Evolutionary conservation across 257 asterid species (phyloP).

Genomic region (Echites panduratus): DNA sequence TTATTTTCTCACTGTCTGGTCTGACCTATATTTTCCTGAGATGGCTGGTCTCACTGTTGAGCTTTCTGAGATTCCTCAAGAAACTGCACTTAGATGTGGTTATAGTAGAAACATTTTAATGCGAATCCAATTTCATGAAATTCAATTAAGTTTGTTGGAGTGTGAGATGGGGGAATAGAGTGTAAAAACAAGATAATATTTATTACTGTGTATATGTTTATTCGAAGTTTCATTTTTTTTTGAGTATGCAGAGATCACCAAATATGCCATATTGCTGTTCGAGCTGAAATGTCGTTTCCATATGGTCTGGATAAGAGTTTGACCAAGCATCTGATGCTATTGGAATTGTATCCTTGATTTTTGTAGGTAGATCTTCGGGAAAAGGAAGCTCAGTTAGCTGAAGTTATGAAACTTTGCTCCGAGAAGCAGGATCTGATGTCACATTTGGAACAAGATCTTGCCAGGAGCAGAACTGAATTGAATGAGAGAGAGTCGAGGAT

Average conservation of each 20-base stretch:
- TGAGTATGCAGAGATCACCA: no score
- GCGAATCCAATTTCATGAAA: neutral
- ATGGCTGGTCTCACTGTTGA: neutral
- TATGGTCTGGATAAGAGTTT: neutral
- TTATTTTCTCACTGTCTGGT: neutral
- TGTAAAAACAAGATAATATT: neutral
- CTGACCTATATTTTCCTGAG: neutral
- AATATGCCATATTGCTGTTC: neutral
- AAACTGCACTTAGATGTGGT: neutral
- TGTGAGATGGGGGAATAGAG: neutral
- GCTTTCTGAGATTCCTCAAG: neutral
- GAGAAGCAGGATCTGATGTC: constrained; percentile 56
- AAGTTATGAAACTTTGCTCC: constrained; percentile 41
- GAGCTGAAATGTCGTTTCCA: neutral
- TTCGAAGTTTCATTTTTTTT: neutral
- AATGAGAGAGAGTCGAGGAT: constrained; percentile 53
- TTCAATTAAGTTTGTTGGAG: neutral
- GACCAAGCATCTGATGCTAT: neutral
- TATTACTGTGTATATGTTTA: neutral
- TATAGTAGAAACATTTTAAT: neutral
- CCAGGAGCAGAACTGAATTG: constrained; percentile 56
- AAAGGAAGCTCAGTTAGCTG: constrained; percentile 65
- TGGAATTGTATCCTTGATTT: neutral
- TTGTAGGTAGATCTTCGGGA: constrained; percentile 38
- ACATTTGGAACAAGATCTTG: constrained; percentile 59